These are phyloP conservation scores for Hypomyces rosellus DNA, from an alignment of 2,329 filamentous ascomycete species.

Conservation along the genomic window DNA sequence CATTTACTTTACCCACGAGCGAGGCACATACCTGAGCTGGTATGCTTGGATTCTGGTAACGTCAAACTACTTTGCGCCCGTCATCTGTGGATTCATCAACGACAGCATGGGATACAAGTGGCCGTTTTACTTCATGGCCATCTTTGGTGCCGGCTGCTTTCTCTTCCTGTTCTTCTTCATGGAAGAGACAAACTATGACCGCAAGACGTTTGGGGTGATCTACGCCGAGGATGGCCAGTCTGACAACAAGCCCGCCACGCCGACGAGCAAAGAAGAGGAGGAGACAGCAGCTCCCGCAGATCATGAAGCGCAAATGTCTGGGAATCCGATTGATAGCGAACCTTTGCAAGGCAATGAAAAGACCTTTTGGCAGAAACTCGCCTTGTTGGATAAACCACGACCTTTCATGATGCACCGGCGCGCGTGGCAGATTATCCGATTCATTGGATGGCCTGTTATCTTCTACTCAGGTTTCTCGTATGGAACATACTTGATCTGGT, in stretches of 20 bases:
- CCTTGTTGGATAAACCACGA: conserved; percentile 26
- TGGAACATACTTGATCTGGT: conserved; percentile 36
- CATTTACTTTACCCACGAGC: conserved; percentile 36
- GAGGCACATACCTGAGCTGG: conserved; percentile 36
- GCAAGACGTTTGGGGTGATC: conserved; percentile 14
- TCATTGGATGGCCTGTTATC: conserved; percentile 36
- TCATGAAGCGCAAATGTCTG: not conserved
- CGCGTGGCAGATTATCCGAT: conserved; percentile 30
- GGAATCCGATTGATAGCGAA: too few species aligned
- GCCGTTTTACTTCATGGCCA: conserved; percentile 38
- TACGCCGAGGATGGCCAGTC: not conserved
- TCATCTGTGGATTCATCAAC: conserved; percentile 40
- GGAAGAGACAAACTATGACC: conserved; percentile 52
- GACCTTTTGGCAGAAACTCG: conserved; percentile 37
- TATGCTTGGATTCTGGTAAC: conserved; percentile 34
- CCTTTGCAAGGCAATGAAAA: conserved; percentile 19
- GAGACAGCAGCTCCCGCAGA: not conserved
- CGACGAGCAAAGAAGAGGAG: not conserved
- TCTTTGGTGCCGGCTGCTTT: conserved; percentile 30
- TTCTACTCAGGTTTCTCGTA: conserved; percentile 38
- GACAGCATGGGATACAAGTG: conserved; percentile 35
- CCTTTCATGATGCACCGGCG: conserved; percentile 34
- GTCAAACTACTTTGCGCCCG: conserved; percentile 37
- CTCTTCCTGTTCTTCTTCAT: conserved; percentile 48
- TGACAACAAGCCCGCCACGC: conserved; percentile 1